Evolutionary conservation across 805 yeast species (phyloP).

Genomic region (Yarrowia bubula): DNA sequence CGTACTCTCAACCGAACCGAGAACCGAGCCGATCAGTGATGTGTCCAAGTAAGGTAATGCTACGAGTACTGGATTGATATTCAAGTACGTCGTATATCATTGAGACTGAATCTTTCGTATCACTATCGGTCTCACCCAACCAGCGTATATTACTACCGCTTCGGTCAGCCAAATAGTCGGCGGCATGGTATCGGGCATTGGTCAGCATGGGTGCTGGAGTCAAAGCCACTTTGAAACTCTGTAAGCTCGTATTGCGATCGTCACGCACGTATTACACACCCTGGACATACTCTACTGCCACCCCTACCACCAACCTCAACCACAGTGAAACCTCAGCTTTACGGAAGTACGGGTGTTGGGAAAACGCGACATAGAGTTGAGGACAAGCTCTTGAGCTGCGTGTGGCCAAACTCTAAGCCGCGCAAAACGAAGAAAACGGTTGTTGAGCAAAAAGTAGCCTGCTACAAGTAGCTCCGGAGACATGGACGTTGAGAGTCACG

Average conservation of each 20-base stretch:
- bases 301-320: background rate
- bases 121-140: background rate
- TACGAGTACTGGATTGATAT: too few species aligned
- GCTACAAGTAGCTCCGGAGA: background rate
- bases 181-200: background rate
- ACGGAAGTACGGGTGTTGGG: constrained; percentile 27
- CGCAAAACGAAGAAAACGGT: background rate
- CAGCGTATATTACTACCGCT: background rate
- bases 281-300: too few species aligned
- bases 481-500: constrained; percentile 14
- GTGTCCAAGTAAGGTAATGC: too few species aligned
- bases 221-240: too few species aligned
- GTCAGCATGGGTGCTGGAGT: too few species aligned
- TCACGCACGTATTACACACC: too few species aligned
- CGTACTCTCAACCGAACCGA: constrained; percentile 5
- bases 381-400: background rate
- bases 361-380: constrained; percentile 14
- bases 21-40: constrained; percentile 2
- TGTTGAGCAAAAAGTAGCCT: constrained; percentile 10
- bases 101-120: background rate
- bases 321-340: background rate
- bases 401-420: background rate
- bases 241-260: too few species aligned
- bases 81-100: too few species aligned
- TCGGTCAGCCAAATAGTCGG: background rate